Conservation (phyloP, 176 grass and related monocot species). For the Miscanthus lutarioriparius region DNA sequence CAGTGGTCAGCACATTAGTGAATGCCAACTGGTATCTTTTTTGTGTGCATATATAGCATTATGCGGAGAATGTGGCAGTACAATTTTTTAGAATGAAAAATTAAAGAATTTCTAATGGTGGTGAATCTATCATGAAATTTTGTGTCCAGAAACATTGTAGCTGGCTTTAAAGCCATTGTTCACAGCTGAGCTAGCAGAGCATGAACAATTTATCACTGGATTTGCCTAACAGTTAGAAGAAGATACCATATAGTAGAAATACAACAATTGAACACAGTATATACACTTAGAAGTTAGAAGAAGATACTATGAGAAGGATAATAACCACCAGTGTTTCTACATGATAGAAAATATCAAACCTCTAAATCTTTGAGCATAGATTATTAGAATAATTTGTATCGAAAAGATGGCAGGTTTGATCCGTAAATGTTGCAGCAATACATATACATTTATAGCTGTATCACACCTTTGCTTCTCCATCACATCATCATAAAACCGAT, state of each 20-base stretch:
- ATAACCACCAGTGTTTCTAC: neutral
- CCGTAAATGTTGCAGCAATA: neutral
- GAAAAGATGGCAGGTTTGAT: conserved; percentile 19
- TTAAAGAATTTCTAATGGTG: neutral
- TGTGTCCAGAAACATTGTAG: neutral
- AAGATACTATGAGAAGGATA: neutral
- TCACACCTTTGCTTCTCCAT: conserved; percentile 28
- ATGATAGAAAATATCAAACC: neutral
- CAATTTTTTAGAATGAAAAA: neutral
- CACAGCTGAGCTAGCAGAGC: neutral
- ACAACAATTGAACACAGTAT: neutral
- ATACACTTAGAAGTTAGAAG: neutral
- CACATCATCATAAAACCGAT: conserved; percentile 46
- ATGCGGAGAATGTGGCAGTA: conserved; percentile 5
- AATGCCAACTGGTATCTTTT: conserved; percentile 22
- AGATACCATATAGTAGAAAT: neutral
- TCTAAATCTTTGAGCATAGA: conserved; percentile 6
- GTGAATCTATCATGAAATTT: neutral
- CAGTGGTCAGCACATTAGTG: neutral
- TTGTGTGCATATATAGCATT: neutral
- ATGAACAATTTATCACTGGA: neutral
- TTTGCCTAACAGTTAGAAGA: conserved; percentile 10
- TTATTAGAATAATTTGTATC: conserved; percentile 23
- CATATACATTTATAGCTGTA: conserved; percentile 9
- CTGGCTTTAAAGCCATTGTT: neutral